phyloP scores from a whole-genome alignment of 2,329 filamentous ascomycete genomes.

The Hymenoscyphus scutula region DNA sequence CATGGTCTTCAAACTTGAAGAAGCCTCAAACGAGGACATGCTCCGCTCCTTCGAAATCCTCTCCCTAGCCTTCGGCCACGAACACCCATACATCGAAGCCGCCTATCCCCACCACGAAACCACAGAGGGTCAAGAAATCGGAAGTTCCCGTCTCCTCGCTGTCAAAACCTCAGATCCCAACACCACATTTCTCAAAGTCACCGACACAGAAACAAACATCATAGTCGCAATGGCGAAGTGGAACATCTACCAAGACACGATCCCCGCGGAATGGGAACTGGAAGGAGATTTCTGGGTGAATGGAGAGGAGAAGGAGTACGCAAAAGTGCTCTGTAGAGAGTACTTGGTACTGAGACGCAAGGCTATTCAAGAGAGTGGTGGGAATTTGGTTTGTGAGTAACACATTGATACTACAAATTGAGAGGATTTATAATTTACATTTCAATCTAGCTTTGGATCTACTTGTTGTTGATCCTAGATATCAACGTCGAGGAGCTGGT shows the following conservation, averaged over 20 bases:
- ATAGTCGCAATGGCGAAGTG: conserved; percentile 22
- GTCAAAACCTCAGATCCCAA: conserved; percentile 1
- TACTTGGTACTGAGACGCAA: conserved; percentile 13
- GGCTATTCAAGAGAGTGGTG: conserved; percentile 14
- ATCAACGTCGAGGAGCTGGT: conserved; percentile 31
- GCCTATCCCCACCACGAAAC: conserved; percentile 3
- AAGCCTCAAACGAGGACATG: not conserved
- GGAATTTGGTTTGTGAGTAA: conserved; percentile 17
- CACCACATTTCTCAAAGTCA: conserved; percentile 13
- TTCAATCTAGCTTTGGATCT: conserved; percentile 21
- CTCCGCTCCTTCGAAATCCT: not conserved
- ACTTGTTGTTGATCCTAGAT: conserved; percentile 30
- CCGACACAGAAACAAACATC: conserved; percentile 7
- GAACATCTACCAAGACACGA: conserved; percentile 14
- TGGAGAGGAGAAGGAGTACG: conserved; percentile 3
- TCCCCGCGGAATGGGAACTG: conserved; percentile 3
- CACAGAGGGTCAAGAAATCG: not conserved
- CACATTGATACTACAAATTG: not conserved
- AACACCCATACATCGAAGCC: not conserved
- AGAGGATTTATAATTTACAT: not conserved
- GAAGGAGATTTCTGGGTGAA: conserved; percentile 10
- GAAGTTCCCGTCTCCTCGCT: not conserved
- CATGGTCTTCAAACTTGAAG: conserved; percentile 4
- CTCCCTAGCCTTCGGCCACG: conserved; percentile 2
- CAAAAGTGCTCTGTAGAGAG: conserved; percentile 12